Evolutionary conservation across 495 filamentous ascomycete species (phyloP), one percentile per base, ranked within the genome.

Genomic region (Trichoderma parareesei): DNA sequence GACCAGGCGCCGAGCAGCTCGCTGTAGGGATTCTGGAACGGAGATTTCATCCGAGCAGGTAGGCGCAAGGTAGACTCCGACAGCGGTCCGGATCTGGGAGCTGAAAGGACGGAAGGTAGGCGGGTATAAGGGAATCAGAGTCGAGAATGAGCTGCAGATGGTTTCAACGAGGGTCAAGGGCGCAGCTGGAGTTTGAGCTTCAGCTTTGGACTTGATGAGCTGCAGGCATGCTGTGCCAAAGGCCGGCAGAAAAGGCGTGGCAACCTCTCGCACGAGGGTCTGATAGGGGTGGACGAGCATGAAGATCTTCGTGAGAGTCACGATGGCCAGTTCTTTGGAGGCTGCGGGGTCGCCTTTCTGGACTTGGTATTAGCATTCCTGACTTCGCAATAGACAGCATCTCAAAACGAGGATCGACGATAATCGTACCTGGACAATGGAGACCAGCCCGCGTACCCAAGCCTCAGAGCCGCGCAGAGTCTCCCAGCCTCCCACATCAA

Each of bases 241-340:
- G 5, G 80, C 77, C 16, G 90, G 86, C 14, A 97, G 79, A 18
- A 85, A 88, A 10, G 92, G 92, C 4, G 91, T 95, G 2, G 90
- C 92, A 67, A 95, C 89, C 71, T 96, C 92, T 68, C 92, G 81
- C n/a, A 93, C 80, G 33, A 96, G 79, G 18, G 89, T 92, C 46
- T 86, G 89, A 75, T 91, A 89, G 61, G 86, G 85, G 68, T 91
- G 91, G 64, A 90, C 88, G 33, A 93, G 80, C 63, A 86, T 80
- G 79, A 91, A 96, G 64, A 95, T 92, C 67, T 88, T 87, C 27
- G 89, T 90, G 66, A 96, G 71, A 37, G 89, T 84, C 64, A 94
- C 83, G 40, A 95, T 79, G 70, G 81, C 82, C 66, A 96, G 78
- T 72, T 87, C 86, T 71, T 91, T 91, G 5, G 85, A 85, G 9